phyloP scores from a whole-genome alignment of 768 basidiomycete species.

The Crassisporium funariophilum region DNA sequence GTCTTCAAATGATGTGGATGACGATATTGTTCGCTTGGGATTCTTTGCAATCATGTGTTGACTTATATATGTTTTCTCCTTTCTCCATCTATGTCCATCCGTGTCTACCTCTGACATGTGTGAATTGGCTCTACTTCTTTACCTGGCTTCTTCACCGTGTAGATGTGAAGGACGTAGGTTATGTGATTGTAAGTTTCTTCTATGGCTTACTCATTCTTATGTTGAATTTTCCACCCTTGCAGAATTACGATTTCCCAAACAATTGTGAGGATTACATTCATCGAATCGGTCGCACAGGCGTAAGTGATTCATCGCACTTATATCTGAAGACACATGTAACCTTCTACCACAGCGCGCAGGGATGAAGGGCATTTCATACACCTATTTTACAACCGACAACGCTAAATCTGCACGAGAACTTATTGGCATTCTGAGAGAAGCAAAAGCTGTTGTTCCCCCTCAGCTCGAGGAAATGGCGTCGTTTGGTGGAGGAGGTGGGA shows the following conservation, averaged over 20 bases:
- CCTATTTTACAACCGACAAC: conserved; percentile 97
- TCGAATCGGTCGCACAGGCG: conserved; percentile 97
- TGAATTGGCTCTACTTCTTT: conserved; percentile 25
- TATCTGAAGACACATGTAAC: too few species aligned
- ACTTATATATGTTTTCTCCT: conserved; percentile 42
- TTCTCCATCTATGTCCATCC: conserved; percentile 34
- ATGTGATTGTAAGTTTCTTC: conserved; percentile 78
- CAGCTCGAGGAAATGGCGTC: conserved; percentile 93
- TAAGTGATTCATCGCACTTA: conserved; percentile 42
- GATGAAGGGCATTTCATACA: conserved; percentile 89
- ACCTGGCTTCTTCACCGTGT: conserved; percentile 34
- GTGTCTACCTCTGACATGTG: conserved; percentile 23
- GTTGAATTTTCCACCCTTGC: conserved; percentile 12
- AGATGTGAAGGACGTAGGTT: conserved; percentile 99
- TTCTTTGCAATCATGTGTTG: conserved; percentile 53
- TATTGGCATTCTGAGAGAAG: conserved; percentile 81
- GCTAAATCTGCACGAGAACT: conserved; percentile 94
- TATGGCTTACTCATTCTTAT: conserved; percentile 1
- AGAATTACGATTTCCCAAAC: conserved; percentile 99
- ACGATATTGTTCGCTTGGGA: conserved; percentile 41
- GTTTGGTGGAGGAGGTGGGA: conserved; percentile 80
- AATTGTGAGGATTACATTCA: conserved; percentile 99
- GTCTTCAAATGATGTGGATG: conserved; percentile 33
- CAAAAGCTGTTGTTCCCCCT: conserved; percentile 82
- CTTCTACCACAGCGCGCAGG: conserved; percentile 92